Conservation (phyloP, 768 basidiomycete species). For the Tylopilus plumbeoviolaceoides region DNA sequence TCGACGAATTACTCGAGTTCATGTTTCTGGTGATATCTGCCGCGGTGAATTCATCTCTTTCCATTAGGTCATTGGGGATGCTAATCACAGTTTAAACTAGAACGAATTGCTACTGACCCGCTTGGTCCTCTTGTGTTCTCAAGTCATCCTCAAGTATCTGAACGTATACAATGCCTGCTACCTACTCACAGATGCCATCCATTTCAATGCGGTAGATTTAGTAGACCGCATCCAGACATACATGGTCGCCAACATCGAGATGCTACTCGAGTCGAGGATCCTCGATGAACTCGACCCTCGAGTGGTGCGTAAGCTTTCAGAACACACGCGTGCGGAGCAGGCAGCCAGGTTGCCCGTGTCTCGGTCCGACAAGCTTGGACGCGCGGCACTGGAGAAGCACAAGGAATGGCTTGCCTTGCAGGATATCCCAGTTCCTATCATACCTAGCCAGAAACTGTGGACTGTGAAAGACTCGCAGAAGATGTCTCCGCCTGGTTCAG, state of each 20-base stretch:
- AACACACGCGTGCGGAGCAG: slow-evolving; percentile 57
- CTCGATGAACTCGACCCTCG: slow-evolving; percentile 70
- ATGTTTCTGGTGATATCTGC: slow-evolving; percentile 83
- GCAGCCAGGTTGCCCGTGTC: slow-evolving; percentile 60
- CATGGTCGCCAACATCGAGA: slow-evolving; percentile 81
- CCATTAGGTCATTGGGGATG: too few species aligned
- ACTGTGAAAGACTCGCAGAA: slow-evolving; percentile 25
- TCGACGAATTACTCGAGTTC: slow-evolving; percentile 80
- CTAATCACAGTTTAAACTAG: slow-evolving; percentile 33
- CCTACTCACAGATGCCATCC: slow-evolving; percentile 76
- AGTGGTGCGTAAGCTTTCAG: slow-evolving; percentile 64
- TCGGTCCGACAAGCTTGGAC: slow-evolving; percentile 50
- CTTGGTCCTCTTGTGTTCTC: slow-evolving; percentile 79
- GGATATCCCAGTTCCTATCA: slow-evolving; percentile 61
- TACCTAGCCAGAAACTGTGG: slow-evolving; percentile 28
- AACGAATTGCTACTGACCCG: slow-evolving; percentile 88
- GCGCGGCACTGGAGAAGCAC: slow-evolving; percentile 55
- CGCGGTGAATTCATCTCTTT: slow-evolving; percentile 50
- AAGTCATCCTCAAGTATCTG: slow-evolving; percentile 61
- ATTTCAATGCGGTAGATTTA: slow-evolving; percentile 69
- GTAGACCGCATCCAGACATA: slow-evolving; percentile 71
- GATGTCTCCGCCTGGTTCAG: slow-evolving; percentile 29
- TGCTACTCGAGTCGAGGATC: slow-evolving; percentile 73
- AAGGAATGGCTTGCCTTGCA: slow-evolving; percentile 67
- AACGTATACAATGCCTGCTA: slow-evolving; percentile 75